A percentile compares a stretch with the other conserved stretches of the same genome.
phyloP scores from a whole-genome alignment of 177 flowering plant species.

The Tripterygium wilfordii region DNA sequence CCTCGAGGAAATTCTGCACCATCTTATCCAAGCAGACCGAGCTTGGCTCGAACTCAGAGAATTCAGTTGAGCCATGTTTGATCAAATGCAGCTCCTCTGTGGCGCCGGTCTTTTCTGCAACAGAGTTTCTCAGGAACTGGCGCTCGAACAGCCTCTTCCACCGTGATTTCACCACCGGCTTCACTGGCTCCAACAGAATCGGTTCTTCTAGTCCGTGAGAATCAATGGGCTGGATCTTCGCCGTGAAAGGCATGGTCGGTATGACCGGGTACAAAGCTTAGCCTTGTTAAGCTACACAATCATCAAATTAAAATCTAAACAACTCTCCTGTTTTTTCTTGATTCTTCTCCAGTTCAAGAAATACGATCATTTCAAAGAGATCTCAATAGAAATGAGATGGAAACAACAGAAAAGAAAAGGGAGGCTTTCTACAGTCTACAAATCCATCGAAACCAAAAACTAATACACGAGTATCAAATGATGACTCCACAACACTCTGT shows the following conservation, averaged over 20 bases:
- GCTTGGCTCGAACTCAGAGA: conserved; percentile 57
- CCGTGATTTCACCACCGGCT: conserved; percentile 56
- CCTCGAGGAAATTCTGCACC: conserved; percentile 63
- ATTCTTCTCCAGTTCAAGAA: too few species aligned
- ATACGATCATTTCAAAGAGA: too few species aligned
- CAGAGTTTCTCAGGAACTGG: conserved; percentile 44
- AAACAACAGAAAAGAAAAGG: too few species aligned
- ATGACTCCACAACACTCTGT: too few species aligned
- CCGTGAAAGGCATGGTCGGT: conserved; percentile 35
- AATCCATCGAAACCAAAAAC: too few species aligned
- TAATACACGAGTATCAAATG: too few species aligned
- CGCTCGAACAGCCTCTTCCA: conserved; percentile 67
- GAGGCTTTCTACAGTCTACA: too few species aligned
- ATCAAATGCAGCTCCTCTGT: conserved; percentile 17
- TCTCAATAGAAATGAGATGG: too few species aligned
- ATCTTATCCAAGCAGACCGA: conserved; percentile 69
- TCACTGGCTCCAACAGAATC: conserved; percentile 29
- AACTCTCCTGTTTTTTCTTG: too few species aligned
- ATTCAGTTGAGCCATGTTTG: conserved; percentile 8
- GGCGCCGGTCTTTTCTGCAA: conserved; percentile 31
- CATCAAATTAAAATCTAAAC: too few species aligned
- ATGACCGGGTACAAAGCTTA: too few species aligned
- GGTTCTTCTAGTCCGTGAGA: conserved; percentile 9
- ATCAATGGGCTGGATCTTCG: conserved; percentile 85
- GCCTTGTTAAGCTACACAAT: too few species aligned